phyloP scores from a whole-genome alignment of 768 basidiomycete species.

The Scleroderma bovista region DNA sequence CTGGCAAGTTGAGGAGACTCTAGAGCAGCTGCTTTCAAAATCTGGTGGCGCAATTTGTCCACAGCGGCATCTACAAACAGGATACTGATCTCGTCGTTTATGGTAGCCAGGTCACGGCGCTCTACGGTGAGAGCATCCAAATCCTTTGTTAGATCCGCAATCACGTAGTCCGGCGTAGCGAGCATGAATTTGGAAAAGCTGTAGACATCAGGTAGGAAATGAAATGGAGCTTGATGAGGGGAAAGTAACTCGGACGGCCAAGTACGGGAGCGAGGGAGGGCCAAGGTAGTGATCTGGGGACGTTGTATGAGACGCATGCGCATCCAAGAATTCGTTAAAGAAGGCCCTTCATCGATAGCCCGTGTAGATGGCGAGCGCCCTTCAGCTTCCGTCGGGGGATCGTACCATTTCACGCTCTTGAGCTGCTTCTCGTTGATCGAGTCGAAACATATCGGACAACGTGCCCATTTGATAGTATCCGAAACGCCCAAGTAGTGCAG shows the following conservation, averaged over 20 bases:
- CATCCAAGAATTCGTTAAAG: conserved; percentile 53
- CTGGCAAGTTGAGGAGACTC: conserved; percentile 62
- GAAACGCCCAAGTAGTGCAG: conserved; percentile 84
- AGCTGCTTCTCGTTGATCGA: conserved; percentile 86
- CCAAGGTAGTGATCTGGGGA: conserved; percentile 91
- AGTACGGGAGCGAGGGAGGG: conserved; percentile 82
- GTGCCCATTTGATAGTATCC: conserved; percentile 78
- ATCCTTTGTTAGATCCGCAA: conserved; percentile 66
- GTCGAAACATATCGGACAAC: conserved; percentile 96
- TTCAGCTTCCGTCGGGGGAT: conserved; percentile 39
- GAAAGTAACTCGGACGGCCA: conserved; percentile 94
- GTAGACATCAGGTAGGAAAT: conserved; percentile 91
- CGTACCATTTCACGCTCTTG: conserved; percentile 90
- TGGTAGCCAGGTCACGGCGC: conserved; percentile 53
- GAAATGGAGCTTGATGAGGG: conserved; percentile 90
- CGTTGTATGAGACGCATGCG: conserved; percentile 88
- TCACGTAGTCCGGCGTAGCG: conserved; percentile 81
- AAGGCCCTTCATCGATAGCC: conserved; percentile 33
- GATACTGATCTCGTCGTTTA: conserved; percentile 72
- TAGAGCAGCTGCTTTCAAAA: conserved; percentile 72
- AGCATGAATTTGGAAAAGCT: conserved; percentile 93
- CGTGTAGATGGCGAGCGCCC: conserved; percentile 35
- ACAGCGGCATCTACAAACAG: conserved; percentile 79
- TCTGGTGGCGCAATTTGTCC: conserved; percentile 69
- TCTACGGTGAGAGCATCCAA: conserved; percentile 69